Percentiles rank a stretch among this genome's conserved stretches.
Conservation (phyloP, 2,329 filamentous ascomycete species). For the Clarireedia paspali region DNA sequence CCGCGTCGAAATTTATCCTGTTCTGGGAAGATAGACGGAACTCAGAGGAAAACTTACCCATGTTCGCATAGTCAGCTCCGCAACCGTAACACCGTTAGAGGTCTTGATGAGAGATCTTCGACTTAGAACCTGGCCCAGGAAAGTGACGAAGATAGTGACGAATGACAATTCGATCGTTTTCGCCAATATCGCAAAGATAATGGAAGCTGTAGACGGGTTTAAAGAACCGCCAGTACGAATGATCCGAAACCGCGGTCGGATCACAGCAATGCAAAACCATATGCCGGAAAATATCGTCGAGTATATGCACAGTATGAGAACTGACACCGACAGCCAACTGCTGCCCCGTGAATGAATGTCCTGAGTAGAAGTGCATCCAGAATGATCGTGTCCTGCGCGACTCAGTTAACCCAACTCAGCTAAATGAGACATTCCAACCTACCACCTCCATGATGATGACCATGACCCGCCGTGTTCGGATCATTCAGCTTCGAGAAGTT, state of each 20-base stretch:
- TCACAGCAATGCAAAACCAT: constrained; percentile 56
- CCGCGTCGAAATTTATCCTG: too few relatives aligned
- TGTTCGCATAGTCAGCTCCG: constrained; percentile 69
- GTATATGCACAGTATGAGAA: constrained; percentile 47
- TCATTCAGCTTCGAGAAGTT: neutral
- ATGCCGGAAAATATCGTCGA: constrained; percentile 57
- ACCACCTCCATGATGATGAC: constrained; percentile 11
- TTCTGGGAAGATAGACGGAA: too few relatives aligned
- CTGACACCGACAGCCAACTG: constrained; percentile 42
- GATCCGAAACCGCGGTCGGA: constrained; percentile 50
- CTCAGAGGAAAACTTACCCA: constrained; percentile 38
- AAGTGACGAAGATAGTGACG: constrained; percentile 68
- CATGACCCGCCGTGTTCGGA: neutral
- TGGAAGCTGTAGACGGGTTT: constrained; percentile 54
- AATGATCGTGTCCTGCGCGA: constrained; percentile 1
- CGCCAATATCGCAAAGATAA: constrained; percentile 61
- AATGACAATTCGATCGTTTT: constrained; percentile 75
- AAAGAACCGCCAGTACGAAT: constrained; percentile 48
- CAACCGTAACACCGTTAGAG: constrained; percentile 60
- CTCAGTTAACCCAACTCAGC: neutral
- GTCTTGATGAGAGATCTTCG: constrained; percentile 55
- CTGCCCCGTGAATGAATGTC: constrained; percentile 19
- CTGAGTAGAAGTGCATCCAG: constrained; percentile 17
- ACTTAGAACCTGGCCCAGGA: constrained; percentile 68
- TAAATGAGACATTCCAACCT: constrained; percentile 2